Evolutionary conservation across 768 basidiomycete species (phyloP).

Genomic region (Leccinellum luteum): DNA sequence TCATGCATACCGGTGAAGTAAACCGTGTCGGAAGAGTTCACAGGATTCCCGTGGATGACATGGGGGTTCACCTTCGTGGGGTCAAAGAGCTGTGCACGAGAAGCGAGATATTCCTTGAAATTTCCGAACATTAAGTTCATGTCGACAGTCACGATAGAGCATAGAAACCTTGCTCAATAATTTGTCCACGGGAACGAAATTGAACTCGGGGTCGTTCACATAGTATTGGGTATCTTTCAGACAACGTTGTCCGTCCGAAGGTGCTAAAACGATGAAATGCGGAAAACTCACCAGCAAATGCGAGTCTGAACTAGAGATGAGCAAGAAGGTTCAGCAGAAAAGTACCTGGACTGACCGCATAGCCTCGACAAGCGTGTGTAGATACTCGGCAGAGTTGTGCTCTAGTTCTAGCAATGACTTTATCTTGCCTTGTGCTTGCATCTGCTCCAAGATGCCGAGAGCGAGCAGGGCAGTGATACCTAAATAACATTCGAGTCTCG

Average conservation of each 20-base stretch:
- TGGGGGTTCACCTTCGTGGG: constrained; percentile 59
- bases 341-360: constrained; percentile 52
- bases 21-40: constrained; percentile 88
- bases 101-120: constrained; percentile 73
- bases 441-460: constrained; percentile 85
- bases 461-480: constrained; percentile 91
- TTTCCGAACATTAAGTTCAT: constrained; percentile 3
- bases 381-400: constrained; percentile 87
- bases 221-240: constrained; percentile 77
- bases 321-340: background rate
- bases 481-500: constrained; percentile 21
- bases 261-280: background rate
- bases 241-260: background rate
- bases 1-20: constrained; percentile 78
- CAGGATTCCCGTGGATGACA: constrained; percentile 75
- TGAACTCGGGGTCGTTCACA: constrained; percentile 86
- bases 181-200: constrained; percentile 74
- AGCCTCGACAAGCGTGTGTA: constrained; percentile 85
- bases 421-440: constrained; percentile 72
- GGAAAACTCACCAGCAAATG: constrained; percentile 65
- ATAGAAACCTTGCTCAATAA: constrained; percentile 73
- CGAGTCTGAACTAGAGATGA: constrained; percentile 40
- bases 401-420: constrained; percentile 74
- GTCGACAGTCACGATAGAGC: background rate
- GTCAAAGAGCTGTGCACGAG: constrained; percentile 79